Base-by-base conservation (phyloP, 1,284 basidiomycete genomes). In the Cutaneotrichosporon mucoides region DNA sequence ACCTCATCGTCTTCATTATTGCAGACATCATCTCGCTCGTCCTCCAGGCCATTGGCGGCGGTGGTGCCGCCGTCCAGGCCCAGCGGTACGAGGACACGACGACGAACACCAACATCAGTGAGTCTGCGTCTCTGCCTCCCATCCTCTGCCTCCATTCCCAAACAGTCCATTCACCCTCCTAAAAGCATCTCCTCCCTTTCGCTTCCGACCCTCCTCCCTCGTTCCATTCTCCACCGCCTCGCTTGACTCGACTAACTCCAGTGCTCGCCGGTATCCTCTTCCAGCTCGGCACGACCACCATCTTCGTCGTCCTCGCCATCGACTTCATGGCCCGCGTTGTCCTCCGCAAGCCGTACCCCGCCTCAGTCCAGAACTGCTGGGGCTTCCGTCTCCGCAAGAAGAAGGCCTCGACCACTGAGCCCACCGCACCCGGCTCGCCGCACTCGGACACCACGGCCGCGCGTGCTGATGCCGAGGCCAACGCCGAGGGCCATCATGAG, bases 31-130 rank as follows among this genome's bases (percentile, higher is more conserved):
- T 78, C 51, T 74, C 75, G 1, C 68, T 81, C 33, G 66, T 77
- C 54, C 69, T 81, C 7, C 76, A 81, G 61, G 76, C 74, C 2
- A 64, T 77, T 15, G 80, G 80, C 3, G 79, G 78, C 11, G 79
- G 75, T 2, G 67, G 72, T 45, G 75, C 75, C 1, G 71, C 71
- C 0, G 57, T 64, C 8, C 52, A 61, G 13, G 68, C 68, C 7
- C 42, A 66, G 45, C 56, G 62, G 35, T 60, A 59, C 16, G 55
- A 57, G 35, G 48, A 59, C 59, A 69, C 68, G 3, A 59, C 53
- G 10, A 42, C 38, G 11, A 58, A 53, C 42, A 69, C 68, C 10
- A 56, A 60, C 34, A 62, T 69, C 56, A 69, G 67, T 68, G 53
- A 49, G 67, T 53, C n/a, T 2, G 24, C 24, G 24, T 24, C 24